Evolutionary conservation across 305 asterid genomes (phyloP).

Genomic region (Plantago rigida): DNA sequence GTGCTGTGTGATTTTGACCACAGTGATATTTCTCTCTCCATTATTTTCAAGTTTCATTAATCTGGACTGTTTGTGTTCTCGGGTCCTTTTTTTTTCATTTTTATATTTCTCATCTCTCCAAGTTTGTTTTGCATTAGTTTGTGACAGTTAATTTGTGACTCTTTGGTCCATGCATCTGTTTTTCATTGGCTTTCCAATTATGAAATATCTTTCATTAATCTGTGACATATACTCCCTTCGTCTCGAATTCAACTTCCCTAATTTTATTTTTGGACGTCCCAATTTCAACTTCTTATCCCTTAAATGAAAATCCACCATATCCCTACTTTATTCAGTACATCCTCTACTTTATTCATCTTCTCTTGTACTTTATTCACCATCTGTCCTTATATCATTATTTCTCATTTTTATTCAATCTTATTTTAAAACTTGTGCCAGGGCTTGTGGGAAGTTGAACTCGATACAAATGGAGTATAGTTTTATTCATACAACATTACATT

Average conservation of each 20-base stretch:
- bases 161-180: slow-evolving; percentile 18
- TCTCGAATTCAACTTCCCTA: not conserved
- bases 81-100: slow-evolving; percentile 8
- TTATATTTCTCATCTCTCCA: slow-evolving; percentile 3
- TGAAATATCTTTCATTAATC: not conserved
- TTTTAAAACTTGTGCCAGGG: too few relatives aligned
- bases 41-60: slow-evolving; percentile 1
- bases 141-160: slow-evolving; percentile 7
- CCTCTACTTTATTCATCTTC: too few relatives aligned
- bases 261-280: too few relatives aligned
- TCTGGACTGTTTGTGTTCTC: slow-evolving; percentile 5
- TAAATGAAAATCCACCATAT: too few relatives aligned
- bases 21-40: slow-evolving; percentile 12
- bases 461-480: too few relatives aligned
- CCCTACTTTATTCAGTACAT: too few relatives aligned
- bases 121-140: slow-evolving; percentile 15
- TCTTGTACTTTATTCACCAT: too few relatives aligned
- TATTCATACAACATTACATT: too few relatives aligned
- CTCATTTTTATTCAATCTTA: too few relatives aligned
- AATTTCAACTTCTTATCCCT: too few relatives aligned
- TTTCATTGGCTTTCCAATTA: slow-evolving; percentile 13
- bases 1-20: slow-evolving; percentile 6
- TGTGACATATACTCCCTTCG: not conserved
- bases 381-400: too few relatives aligned
- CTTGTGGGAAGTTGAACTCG: too few relatives aligned